phyloP scores from a whole-genome alignment of 306 rosid species.

The Trichosanthes truncata region DNA sequence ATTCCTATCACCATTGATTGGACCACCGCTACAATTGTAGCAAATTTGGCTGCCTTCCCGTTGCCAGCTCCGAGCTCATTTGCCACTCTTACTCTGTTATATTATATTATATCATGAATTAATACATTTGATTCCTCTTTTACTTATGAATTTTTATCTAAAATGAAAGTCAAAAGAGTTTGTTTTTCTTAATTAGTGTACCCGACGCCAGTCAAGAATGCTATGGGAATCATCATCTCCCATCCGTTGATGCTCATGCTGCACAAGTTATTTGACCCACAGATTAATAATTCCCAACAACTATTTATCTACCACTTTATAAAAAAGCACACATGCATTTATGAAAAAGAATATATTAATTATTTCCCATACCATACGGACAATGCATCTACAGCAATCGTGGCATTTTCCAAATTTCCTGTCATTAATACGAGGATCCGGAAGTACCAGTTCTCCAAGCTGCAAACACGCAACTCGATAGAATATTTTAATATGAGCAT shows the following conservation, averaged over 20 bases:
- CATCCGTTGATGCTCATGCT: constrained; percentile 71
- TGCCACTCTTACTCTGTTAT: constrained; percentile 55
- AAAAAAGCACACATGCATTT: too few relatives aligned
- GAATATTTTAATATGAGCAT: not conserved
- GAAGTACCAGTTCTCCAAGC: constrained; percentile 70
- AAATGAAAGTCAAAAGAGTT: too few relatives aligned
- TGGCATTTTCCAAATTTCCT: constrained; percentile 50
- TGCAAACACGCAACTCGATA: constrained; percentile 2
- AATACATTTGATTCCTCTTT: too few relatives aligned
- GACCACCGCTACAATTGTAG: constrained; percentile 37
- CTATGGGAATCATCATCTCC: constrained; percentile 81
- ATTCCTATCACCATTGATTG: constrained; percentile 31
- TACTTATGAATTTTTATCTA: too few relatives aligned
- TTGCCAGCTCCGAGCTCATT: constrained; percentile 70
- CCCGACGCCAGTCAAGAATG: constrained; percentile 75
- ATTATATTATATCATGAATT: too few relatives aligned
- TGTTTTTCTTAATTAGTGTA: constrained; percentile 3
- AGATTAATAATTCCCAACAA: too few relatives aligned
- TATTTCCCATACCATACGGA: constrained; percentile 37
- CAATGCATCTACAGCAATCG: constrained; percentile 61
- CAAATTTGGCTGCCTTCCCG: constrained; percentile 54
- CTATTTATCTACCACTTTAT: too few relatives aligned
- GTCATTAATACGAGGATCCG: constrained; percentile 56
- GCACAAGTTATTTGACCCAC: not conserved
- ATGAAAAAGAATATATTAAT: too few relatives aligned